phyloP scores from a whole-genome alignment of 139 green algal genomes.

The Chlamydomonas urium region DNA sequence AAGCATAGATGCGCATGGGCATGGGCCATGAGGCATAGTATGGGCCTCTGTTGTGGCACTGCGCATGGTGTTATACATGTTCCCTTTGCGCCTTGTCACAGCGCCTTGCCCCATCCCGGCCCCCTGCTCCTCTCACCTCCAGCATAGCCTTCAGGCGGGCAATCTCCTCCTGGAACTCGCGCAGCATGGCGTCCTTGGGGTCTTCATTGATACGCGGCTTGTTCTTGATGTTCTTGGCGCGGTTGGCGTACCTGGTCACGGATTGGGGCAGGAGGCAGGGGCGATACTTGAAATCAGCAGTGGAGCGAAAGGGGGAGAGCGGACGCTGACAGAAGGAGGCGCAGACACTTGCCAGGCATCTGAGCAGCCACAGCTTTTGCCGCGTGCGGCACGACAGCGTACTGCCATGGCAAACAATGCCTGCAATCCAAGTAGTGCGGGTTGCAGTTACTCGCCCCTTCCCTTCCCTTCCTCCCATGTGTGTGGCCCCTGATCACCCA shows the following conservation, averaged over 20 bases:
- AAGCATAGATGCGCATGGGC: too few species aligned
- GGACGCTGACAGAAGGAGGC: not conserved
- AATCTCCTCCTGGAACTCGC: constrained; percentile 92
- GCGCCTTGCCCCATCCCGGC: not conserved
- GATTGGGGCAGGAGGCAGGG: not conserved
- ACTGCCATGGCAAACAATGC: too few species aligned
- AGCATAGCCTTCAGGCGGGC: constrained; percentile 65
- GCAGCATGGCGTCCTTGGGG: constrained; percentile 88
- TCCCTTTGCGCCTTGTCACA: too few species aligned
- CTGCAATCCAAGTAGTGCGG: too few species aligned
- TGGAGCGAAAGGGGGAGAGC: not conserved
- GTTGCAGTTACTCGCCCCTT: too few species aligned
- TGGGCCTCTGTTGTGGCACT: too few species aligned
- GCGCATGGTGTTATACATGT: too few species aligned
- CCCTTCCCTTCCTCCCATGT: too few species aligned
- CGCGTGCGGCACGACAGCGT: too few species aligned
- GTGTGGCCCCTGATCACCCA: too few species aligned
- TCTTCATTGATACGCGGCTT: constrained; percentile 83
- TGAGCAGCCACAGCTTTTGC: not conserved
- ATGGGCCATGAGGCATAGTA: too few species aligned
- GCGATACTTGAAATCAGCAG: too few species aligned
- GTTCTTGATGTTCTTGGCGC: constrained; percentile 88
- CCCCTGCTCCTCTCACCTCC: constrained; percentile 15
- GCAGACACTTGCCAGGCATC: not conserved
- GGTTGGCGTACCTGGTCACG: constrained; percentile 59